A percentile compares a stretch with the other conserved stretches of the same genome.
Evolutionary conservation across 306 rosid species (phyloP).

Genomic region (Vigna reflexopilosa): DNA sequence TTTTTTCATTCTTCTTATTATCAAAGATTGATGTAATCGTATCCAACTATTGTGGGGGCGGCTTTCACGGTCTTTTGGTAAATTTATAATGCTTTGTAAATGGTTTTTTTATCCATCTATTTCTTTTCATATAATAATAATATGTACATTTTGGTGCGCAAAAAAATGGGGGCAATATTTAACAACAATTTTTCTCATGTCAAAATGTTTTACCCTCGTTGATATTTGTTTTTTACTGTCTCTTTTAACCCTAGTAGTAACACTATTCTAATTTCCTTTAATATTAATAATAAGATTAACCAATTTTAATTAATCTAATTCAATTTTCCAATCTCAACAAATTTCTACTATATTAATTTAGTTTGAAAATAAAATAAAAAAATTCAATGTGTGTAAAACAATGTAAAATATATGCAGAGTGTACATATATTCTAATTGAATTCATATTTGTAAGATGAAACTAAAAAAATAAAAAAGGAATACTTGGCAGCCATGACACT

Average conservation of each 20-base stretch:
- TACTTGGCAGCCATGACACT: too few species aligned
- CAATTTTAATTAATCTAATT: neutral
- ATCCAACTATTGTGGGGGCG: neutral
- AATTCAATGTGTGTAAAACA: neutral
- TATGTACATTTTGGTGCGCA: neutral
- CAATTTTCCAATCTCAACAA: neutral
- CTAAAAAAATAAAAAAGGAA: too few species aligned
- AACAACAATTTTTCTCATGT: neutral
- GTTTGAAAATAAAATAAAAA: neutral
- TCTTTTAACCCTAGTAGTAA: neutral
- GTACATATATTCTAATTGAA: too few species aligned
- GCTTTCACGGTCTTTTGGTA: slow-evolving; percentile 2
- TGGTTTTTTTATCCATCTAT: neutral
- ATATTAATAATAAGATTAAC: neutral
- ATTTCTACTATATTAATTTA: too few species aligned
- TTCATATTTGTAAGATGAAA: too few species aligned
- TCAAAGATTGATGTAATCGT: neutral
- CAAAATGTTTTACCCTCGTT: neutral
- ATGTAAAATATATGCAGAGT: too few species aligned
- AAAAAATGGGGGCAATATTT: too few species aligned
- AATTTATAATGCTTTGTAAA: neutral
- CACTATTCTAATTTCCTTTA: neutral
- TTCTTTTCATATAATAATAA: neutral
- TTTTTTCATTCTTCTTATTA: neutral
- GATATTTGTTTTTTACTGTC: neutral